Base-by-base conservation (phyloP, 2,329 filamentous ascomycete genomes). In the Trichoderma sp. region DNA sequence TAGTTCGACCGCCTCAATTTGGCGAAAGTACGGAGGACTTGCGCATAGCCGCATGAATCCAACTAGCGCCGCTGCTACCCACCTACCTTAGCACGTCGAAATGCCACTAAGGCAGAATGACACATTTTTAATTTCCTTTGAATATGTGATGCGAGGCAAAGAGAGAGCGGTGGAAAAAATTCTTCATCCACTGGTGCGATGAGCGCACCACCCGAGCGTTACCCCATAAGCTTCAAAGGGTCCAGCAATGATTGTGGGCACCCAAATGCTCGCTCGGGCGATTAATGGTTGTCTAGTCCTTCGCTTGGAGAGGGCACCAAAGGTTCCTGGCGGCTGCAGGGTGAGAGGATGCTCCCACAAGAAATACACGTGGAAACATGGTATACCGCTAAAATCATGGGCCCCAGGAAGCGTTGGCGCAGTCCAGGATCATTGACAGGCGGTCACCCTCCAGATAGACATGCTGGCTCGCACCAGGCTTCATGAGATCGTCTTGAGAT, bases 41-140 rank as follows among this genome's bases (percentile, higher is more conserved):
- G 40, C 55, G 40, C 63, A 31, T 58, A 66, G 62, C 63, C 53
- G 63, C 63, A 66, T 66, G 37, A 58, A 66, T 66, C 53, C 52
- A 35, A 56, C 49, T 68, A 62, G 47, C 52, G 40, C 29, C 27
- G 33, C 29, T 64, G 40, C 59, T 64, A 47, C 67, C 58, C 57
- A 47, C 67, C 49, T 64, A 40, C 52, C 58, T 56, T 61, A 33
- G 59, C 16, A 55, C 33, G 52, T 47, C 24, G 33, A 53, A 55
- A 35, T 61, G 37, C 57, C 66, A 68, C 59, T 57, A 68, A 55
- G 40, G 63, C 53, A 66, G 35, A 49, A 66, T 58, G 63, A 58
- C 63, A 66, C 63, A 35, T 43, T 43, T 40, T 55, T 68, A 35
- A 64, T 68, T 68, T 56, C 47, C 49, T 35, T 49, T 24, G 24